These are phyloP conservation scores for Dissophora ornata DNA, from an alignment of 192 early-diverging fungal species.

Conservation along the genomic window DNA sequence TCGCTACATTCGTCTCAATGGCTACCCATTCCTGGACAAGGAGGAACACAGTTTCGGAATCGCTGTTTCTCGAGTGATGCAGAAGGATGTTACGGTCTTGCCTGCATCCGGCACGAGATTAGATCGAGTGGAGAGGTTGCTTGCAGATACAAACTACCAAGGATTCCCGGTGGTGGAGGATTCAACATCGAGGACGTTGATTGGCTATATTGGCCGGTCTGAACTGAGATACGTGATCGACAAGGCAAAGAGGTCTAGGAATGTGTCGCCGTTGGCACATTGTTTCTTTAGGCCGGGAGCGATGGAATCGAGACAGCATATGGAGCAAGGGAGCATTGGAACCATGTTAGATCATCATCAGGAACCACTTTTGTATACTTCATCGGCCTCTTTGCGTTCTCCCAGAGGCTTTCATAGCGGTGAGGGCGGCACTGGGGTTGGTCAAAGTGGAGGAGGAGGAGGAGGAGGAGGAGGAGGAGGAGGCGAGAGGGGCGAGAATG, in stretches of 20 bases:
- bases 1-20: constrained; percentile 81
- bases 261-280: constrained; percentile 58
- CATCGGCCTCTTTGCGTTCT: constrained; percentile 1
- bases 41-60: constrained; percentile 71
- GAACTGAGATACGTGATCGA: constrained; percentile 71
- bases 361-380: no score
- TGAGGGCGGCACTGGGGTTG: constrained; percentile 2
- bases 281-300: constrained; percentile 61
- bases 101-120: constrained; percentile 65
- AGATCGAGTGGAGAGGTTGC: constrained; percentile 56
- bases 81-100: constrained; percentile 67
- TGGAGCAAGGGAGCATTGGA: constrained; percentile 24
- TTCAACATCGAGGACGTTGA: constrained; percentile 63
- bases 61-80: constrained; percentile 67
- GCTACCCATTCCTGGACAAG: constrained; percentile 82
- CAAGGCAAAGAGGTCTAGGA: constrained; percentile 59
- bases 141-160: constrained; percentile 65
- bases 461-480: constrained; percentile 1
- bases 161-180: constrained; percentile 85
- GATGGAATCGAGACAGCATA: constrained; percentile 50
- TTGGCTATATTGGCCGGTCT: constrained; percentile 77
- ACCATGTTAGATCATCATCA: constrained; percentile 26
- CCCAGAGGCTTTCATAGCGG: not conserved
- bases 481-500: constrained; percentile 23
- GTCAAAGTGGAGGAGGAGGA: not conserved